Evolutionary conservation across 116 monocot genomes (phyloP), one percentile per base, ranked within the genome.

Genomic region (Papilionanthe hybrid): DNA sequence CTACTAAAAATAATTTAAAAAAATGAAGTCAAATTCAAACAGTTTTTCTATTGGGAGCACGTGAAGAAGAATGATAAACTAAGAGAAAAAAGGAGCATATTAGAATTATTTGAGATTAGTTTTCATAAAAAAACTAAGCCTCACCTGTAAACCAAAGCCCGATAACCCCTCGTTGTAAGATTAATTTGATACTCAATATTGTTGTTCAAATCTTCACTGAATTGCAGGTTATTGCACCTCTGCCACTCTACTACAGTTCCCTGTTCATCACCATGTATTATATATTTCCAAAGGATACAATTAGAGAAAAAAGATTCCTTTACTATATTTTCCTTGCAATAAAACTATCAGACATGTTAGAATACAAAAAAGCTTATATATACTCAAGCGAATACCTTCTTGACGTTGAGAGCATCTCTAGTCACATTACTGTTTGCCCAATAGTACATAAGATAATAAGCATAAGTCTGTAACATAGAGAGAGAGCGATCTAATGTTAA

Each of bases 101-200:
- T 45, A 45, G 9, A 45, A 45, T 9, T 45, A 8, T 45, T 9
- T 37, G 37, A 37, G 37, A 45, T 45, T 10, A 45, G 5, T 10
- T 45, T 45, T 6, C 0, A 5, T 5, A 45, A 8, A 45, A 7
- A 45, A 45, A 45, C 10, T 45, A 8, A 45, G 7, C 45, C 45
- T 30, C 43, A 88, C 93, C 88, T 91, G 83, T 88, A 93, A 7
- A 91, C 83, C 2, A 90, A 72, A 74, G 90, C 83, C 28, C 78
- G 72, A 55, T 84, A 85, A 45, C 90, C 92, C 49, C 42, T 78
- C 20, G 23, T 75, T 3, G 84, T 89, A 5, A 91, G 55, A 79
- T 82, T 80, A 1, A 45, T 18, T 71, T 89, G 91, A 67, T 84
- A 91, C 45, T 60, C 0, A 0, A 86, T 22, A 3, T 1, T 68